Base-by-base conservation (phyloP, 495 filamentous ascomycete genomes). In the Penicillium chermesinum region DNA sequence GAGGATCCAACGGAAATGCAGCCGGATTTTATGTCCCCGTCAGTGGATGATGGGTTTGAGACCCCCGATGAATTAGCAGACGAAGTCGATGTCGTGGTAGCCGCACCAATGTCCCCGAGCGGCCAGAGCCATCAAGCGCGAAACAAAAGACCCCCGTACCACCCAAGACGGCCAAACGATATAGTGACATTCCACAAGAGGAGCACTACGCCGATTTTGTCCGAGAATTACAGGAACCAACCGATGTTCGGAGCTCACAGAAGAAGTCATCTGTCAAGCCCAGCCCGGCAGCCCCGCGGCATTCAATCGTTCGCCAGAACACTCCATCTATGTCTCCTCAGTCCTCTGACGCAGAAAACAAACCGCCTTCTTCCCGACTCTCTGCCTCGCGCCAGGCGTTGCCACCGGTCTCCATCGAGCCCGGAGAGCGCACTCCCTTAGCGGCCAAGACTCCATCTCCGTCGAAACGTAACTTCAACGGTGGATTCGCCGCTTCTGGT, bases 281-380 rank as follows among this genome's bases (percentile, higher is more conserved):
- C 15, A 42, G 54, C 16, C 55, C 40, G 34, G 42, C 57, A n/a
- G 54, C 66, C 10, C 71, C 70, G 16, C 70, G 66, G 10, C 58
- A 67, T 9, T 66, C 63, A 6, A 41, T 58, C 42, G 20, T 53
- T 32, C 61, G 56, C 7, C 61, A 56, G 45, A 60, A 49, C 39
- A 69, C 77, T 1, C 80, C 80, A 4, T 83, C 82, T 1, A 74
- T 75, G 38, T 86, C 87, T 8, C 82, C 83, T 0, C 85, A 88
- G 49, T 82, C 86, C 3, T 89, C 87, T n/a, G 83, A 90, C 65
- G 86, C 84, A 1, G 87, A 90, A 58, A 90, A 90, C 52, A 80
- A 77, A 14, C 86, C 85, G 1, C 87, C 86, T 2, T 83, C 83
- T 1, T 79, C 82, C 3, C 79, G 75, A 44, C 75, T 73, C 2